Evolutionary conservation across 2,329 filamentous ascomycete genomes (phyloP), one percentile per base, ranked within the genome.

Genomic region (Ustulina deusta): DNA sequence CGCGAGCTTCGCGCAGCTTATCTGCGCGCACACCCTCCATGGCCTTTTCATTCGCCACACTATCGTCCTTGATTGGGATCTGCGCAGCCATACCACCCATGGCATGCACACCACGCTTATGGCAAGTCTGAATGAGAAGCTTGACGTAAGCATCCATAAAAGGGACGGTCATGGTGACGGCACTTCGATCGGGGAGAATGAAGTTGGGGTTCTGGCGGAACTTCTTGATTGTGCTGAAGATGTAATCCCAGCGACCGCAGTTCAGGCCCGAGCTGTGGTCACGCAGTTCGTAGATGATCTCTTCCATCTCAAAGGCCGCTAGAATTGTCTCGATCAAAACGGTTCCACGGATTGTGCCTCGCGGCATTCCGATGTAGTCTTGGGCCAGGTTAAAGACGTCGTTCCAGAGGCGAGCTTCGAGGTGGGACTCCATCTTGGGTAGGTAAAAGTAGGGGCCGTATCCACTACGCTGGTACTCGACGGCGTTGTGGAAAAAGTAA

Each of bases 21-120:
- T 99, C 96, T 65, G 93, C 92, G 70, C 93, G 91, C 51, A 99
- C 94, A 69, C 89, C 91, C 72, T 93, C 93, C 94, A 98, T 97
- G 73, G 95, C 95, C 79, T 90, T 91, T 77, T 97, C 94, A 82
- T 98, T 97, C 78, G 94, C 95, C 55, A 87, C 89, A 74, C 90
- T 89, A 82, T 98, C 92, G 79, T 96, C 92, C 87, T 98, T 98
- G 86, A 98, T 97, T 70, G 96, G 96, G 78, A 99, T 99, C 83
- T 98, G 96, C 44, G 96, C 96, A 2, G 95, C 95, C 96, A 99
- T 98, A 73, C 96, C 96, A 74, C 96, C 90, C 96, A 98, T 98
- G 72, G 96, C 96, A 82, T 98, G 96, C n/a, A 98, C 96, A 63
- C 94, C 94, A 75, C 96, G 91, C 79, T 90, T 91, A 82, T 99